Base-by-base conservation (phyloP, 1,284 basidiomycete genomes). In the Papiliotrema nemorosa region DNA sequence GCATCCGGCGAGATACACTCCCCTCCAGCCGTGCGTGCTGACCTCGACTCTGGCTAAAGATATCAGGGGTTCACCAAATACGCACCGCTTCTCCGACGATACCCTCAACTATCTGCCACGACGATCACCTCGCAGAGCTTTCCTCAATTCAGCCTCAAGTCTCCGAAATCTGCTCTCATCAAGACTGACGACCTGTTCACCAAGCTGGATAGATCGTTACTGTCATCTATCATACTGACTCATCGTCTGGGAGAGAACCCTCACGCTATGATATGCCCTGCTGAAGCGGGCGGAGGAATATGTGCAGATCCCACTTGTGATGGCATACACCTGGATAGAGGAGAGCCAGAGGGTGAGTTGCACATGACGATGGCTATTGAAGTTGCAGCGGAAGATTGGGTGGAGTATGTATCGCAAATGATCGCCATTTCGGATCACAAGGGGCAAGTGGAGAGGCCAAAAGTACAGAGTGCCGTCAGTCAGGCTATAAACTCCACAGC, bases 271-370 rank as follows among this genome's bases (percentile, higher is more conserved):
- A 52, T 69, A 18, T 72, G 70, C 36, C 46, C 48, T 18, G 64
- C 63, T 20, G 70, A 72, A 53, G 60, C 54, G 1, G 61, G 51
- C 2, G 70, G 70, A 5, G 70, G 70, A 20, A 56, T 44, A 18
- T 72, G 70, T 45, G 66, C 67, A 29, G 64, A 72, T 48, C 39
- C 53, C 24, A 53, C 31, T 10, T 72, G 70, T 45, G 38, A 47
- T 24, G 64, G 62, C 44, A 24, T 70, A 7, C 70, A 72, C 42
- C 53, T 70, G 12, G 41, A 39, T n/a, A 60, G 58, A 13, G 26
- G 57, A 6, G 47, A 55, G 25, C 62, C 66, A 14, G 64, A 56
- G 55, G 66, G 69, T 62, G 27, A 6, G 42, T 27, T 7, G 10
- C 21, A 14, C 9, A 3, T 4, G 6, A 12, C 5, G 12, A 7